A percentile compares a stretch with the other conserved stretches of the same genome.
Conservation (phyloP, 2,329 filamentous ascomycete species). For the Stylonectria norvegica region DNA sequence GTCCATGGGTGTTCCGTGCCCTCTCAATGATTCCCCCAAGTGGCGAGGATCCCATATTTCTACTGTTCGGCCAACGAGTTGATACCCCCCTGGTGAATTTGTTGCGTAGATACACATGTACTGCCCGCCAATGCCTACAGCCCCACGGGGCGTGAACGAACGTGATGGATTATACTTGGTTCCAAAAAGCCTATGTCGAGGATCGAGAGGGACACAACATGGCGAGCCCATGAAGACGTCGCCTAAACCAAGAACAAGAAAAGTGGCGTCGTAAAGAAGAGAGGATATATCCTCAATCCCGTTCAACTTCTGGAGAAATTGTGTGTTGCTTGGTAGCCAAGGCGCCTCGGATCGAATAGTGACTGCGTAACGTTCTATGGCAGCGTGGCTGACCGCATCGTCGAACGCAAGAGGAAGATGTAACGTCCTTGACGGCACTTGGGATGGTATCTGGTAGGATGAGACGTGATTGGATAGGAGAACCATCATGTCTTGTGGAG, state of each 20-base stretch:
- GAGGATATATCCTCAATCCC: constrained; percentile 27
- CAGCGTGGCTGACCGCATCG: constrained; percentile 41
- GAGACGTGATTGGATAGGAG: constrained; percentile 21
- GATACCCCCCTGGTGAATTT: constrained; percentile 37
- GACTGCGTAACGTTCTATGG: constrained; percentile 57
- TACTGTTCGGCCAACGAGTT: constrained; percentile 35
- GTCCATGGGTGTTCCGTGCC: background rate
- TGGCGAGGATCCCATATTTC: constrained; percentile 33
- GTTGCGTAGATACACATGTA: constrained; percentile 40
- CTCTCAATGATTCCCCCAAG: background rate
- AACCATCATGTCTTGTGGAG: constrained; percentile 18
- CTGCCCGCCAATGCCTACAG: constrained; percentile 36
- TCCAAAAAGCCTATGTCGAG: constrained; percentile 33
- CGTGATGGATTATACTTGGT: constrained; percentile 39
- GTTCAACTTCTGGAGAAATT: constrained; percentile 44
- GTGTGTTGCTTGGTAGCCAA: constrained; percentile 60
- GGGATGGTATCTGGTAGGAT: constrained; percentile 19
- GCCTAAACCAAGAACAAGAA: constrained; percentile 37
- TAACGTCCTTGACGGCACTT: constrained; percentile 30
- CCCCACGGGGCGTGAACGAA: constrained; percentile 34
- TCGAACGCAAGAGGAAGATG: constrained; percentile 39
- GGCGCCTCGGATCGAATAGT: constrained; percentile 59
- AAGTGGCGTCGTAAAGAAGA: constrained; percentile 31
- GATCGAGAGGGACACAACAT: constrained; percentile 35
- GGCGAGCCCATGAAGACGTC: constrained; percentile 40